Percentiles rank a stretch among this genome's conserved stretches.
Evolutionary conservation across 202 grass and related monocot genomes (phyloP).

Genomic region (Brachypodium distachyon): DNA sequence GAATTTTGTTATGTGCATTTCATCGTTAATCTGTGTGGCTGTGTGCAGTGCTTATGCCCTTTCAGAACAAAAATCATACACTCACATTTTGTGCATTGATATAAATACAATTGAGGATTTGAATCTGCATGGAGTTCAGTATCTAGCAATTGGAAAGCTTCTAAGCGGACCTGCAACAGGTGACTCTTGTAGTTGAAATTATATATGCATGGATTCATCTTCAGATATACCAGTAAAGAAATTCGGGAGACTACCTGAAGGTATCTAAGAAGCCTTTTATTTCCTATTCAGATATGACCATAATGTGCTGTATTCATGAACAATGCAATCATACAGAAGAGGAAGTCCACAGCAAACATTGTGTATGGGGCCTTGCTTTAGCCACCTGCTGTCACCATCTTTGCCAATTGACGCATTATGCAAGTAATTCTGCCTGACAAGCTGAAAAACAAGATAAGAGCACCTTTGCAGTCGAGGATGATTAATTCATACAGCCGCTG

Average conservation of each 20-base stretch:
- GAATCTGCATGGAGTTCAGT: slow-evolving; percentile 48
- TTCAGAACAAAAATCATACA: not conserved
- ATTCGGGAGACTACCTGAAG: not conserved
- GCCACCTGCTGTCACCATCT: slow-evolving; percentile 98
- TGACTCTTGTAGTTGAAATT: slow-evolving; percentile 18
- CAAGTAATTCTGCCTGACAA: slow-evolving; percentile 44
- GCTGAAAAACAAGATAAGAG: too few relatives aligned
- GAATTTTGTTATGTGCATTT: not conserved
- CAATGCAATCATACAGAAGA: slow-evolving; percentile 15
- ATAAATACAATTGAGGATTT: slow-evolving; percentile 79
- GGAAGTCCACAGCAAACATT: slow-evolving; percentile 3
- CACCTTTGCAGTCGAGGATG: too few relatives aligned
- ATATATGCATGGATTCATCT: slow-evolving; percentile 3
- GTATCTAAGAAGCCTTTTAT: slow-evolving; percentile 10
- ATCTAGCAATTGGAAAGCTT: slow-evolving; percentile 86
- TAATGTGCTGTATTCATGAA: slow-evolving; percentile 60
- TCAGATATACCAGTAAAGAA: not conserved
- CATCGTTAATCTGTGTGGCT: not conserved
- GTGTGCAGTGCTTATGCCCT: not conserved
- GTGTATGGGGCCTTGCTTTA: slow-evolving; percentile 53
- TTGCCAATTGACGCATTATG: slow-evolving; percentile 86
- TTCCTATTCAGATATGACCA: slow-evolving; percentile 64
- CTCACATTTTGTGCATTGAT: not conserved
- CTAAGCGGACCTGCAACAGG: slow-evolving; percentile 79
- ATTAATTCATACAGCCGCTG: too few relatives aligned